Evolutionary conservation across 805 yeast genomes (phyloP), one percentile per base, ranked within the genome.

Genomic region (Ogataea philodendri): DNA sequence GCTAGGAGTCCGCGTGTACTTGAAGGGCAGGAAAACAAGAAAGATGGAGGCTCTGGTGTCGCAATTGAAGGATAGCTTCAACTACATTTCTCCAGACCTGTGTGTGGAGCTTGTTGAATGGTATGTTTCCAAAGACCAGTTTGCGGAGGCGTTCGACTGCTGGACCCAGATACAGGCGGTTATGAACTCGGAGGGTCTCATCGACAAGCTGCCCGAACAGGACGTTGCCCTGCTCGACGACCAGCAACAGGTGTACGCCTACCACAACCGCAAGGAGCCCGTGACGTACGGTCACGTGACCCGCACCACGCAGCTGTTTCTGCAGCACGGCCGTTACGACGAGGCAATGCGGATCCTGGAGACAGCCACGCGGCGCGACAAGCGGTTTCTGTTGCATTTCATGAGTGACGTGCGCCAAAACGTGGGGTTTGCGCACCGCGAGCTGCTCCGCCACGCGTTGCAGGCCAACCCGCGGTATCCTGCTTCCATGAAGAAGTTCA

Each of bases 1-100:
- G 32, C 38, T 68, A 15, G 74, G 78, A n/a, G 55, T 67, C 37
- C 60, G 59, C 39, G 57, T 70, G 5, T 58, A 64, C 29, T 42
- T 74, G 21, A 53, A 59, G 6, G 46, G 51, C n/a, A 56, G 55
- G 10, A 51, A 61, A 20, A 35, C 66, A 5, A 54, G 42, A 4
- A 46, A 49, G n/a, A 74, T 75, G 15, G 67, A 67, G 26, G 45
- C 44, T 2, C 28, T 65, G 2, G 57, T 67, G 3, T 20, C 38
- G 1, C 46, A 52, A 5, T 59, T 66, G 2, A 46, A 53, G 25
- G 35, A 45, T 0, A 46, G 45, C 27, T 66, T 52, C 21, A 57
- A 58, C 0, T 66, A 66, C 40, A 26, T 70, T 3, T 62, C 62
- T 37, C 63, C 70, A 2, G 59, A 61, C 25, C 52, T 69, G 10